A percentile compares a stretch with the other conserved stretches of the same genome.
These are phyloP conservation scores for Verticillium klebahnii DNA, from an alignment of 2,329 filamentous ascomycete genomes.

Conservation along the genomic window DNA sequence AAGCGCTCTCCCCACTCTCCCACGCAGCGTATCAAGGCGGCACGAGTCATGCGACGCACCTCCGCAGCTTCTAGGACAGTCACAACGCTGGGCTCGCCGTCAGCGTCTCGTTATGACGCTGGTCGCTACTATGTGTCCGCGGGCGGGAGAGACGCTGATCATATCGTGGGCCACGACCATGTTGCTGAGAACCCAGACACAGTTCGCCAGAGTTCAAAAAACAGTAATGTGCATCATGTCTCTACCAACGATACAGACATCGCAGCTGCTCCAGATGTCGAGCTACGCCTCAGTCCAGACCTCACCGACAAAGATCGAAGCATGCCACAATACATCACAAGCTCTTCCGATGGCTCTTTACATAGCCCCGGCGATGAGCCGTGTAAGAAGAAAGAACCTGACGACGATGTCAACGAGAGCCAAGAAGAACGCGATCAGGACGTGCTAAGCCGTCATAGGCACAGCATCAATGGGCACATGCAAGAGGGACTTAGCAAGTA, in stretches of 20 bases:
- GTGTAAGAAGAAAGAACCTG: background rate
- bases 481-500: background rate
- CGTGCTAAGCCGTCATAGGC: background rate
- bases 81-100: background rate
- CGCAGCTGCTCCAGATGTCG: background rate
- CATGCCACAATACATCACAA: background rate
- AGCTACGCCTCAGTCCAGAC: background rate
- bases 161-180: background rate
- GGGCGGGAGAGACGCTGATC: background rate
- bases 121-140: background rate
- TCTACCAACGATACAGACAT: background rate
- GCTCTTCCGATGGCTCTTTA: background rate
- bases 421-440: background rate
- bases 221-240: background rate
- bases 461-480: background rate
- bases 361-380: background rate
- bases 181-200: background rate
- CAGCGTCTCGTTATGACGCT: background rate
- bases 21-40: background rate
- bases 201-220: background rate
- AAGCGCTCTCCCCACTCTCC: background rate
- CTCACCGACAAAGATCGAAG: background rate
- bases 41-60: background rate
- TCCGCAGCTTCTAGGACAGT: background rate
- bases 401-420: background rate